phyloP scores from a whole-genome alignment of 129 eudicot genomes.

The Gnaphalium uliginosum region DNA sequence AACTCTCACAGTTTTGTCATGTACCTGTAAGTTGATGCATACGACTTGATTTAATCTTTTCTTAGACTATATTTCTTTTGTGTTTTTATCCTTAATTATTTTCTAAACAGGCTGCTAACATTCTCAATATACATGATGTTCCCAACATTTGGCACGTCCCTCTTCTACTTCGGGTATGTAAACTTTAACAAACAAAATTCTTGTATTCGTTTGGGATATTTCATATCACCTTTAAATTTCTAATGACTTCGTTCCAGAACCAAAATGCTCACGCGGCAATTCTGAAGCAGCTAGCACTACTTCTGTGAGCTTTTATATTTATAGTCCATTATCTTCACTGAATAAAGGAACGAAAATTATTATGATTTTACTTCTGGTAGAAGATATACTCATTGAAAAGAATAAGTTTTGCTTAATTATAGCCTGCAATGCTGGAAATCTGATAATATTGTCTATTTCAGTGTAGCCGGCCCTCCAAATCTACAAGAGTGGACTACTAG shows the following conservation, averaged over 20 bases:
- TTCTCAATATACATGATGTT: conserved; percentile 93
- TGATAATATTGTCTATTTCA: conserved; percentile 43
- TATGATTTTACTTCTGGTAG: conserved; percentile 7
- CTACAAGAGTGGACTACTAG: conserved; percentile 90
- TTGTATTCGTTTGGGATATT: conserved; percentile 16
- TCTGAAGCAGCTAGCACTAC: conserved; percentile 73
- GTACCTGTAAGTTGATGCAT: conserved; percentile 71
- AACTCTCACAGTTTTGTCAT: conserved; percentile 94
- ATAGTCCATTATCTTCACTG: not conserved
- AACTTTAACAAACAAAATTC: not conserved
- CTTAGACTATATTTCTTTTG: not conserved
- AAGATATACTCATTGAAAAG: not conserved
- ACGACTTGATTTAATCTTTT: conserved; percentile 14
- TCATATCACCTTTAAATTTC: conserved; percentile 6
- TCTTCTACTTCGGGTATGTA: conserved; percentile 82
- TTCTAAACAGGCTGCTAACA: conserved; percentile 64
- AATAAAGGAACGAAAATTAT: not conserved
- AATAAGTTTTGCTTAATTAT: conserved; percentile 1
- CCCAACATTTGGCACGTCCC: conserved; percentile 99
- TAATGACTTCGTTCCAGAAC: conserved; percentile 49
- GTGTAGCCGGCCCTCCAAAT: conserved; percentile 74
- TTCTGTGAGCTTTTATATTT: conserved; percentile 46
- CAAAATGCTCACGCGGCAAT: conserved; percentile 89
- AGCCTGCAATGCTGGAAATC: conserved; percentile 22
- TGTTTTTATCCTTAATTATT: conserved; percentile 13